These are phyloP conservation scores for Chrysoporthe cubensis DNA, from an alignment of 2,329 filamentous ascomycete genomes.

Conservation along the genomic window DNA sequence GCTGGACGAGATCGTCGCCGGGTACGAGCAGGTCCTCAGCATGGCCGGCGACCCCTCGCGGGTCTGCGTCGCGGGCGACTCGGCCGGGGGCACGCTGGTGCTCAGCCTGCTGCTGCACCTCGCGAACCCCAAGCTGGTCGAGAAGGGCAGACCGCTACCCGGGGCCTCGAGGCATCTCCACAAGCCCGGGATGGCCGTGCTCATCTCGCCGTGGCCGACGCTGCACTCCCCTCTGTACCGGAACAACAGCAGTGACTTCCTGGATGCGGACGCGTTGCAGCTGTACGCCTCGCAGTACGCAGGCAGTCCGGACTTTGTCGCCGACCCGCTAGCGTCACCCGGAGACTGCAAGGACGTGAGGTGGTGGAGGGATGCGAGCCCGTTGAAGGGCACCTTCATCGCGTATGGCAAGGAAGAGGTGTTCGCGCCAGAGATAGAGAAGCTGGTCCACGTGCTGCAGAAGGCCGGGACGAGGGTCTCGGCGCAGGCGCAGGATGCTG, in stretches of 20 bases:
- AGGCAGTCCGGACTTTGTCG: constrained; percentile 49
- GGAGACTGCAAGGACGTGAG: constrained; percentile 67
- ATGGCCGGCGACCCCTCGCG: constrained; percentile 60
- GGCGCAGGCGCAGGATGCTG: constrained; percentile 63
- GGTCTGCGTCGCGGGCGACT: constrained; percentile 77
- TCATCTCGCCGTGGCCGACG: constrained; percentile 83
- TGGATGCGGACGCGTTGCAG: constrained; percentile 68
- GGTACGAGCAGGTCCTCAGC: constrained; percentile 71
- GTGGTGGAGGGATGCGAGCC: constrained; percentile 71
- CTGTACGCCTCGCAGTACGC: constrained; percentile 73
- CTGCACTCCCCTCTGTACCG: constrained; percentile 69
- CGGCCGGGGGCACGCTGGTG: constrained; percentile 75
- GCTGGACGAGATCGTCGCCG: constrained; percentile 69
- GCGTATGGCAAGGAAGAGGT: constrained; percentile 79
- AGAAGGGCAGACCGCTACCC: constrained; percentile 27
- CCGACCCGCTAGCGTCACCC: constrained; percentile 68
- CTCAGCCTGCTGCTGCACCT: constrained; percentile 74
- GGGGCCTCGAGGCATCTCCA: constrained; percentile 37
- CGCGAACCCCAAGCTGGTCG: constrained; percentile 41
- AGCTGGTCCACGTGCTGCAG: constrained; percentile 59
- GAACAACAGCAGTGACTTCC: constrained; percentile 75
- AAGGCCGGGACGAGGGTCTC: constrained; percentile 58
- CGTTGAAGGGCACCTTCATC: constrained; percentile 69
- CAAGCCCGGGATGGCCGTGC: constrained; percentile 63
- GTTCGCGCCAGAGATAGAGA: constrained; percentile 70